Percentiles rank a stretch among this genome's conserved stretches.
phyloP scores from a whole-genome alignment of 257 asterid genomes.

The Solanum bukasovii region DNA sequence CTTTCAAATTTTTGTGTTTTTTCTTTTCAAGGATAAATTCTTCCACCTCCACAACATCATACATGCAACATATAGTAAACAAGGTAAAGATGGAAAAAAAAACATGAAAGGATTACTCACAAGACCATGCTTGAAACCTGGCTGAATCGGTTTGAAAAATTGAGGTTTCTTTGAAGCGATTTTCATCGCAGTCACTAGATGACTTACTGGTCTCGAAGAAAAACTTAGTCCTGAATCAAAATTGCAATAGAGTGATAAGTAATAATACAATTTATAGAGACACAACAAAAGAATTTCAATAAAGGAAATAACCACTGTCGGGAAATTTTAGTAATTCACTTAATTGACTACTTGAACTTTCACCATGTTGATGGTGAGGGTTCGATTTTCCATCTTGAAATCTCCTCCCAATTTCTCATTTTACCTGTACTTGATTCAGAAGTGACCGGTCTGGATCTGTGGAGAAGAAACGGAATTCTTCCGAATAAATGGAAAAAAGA shows the following conservation, averaged over 20 bases:
- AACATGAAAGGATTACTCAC: not conserved
- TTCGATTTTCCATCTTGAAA: not conserved
- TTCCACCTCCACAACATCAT: not conserved
- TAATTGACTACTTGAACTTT: not conserved
- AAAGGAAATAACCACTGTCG: not conserved
- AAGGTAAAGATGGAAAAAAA: not conserved
- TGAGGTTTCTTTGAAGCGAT: not conserved
- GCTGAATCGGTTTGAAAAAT: not conserved
- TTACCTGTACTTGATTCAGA: not conserved
- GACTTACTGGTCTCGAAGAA: not conserved
- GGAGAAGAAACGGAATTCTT: not conserved
- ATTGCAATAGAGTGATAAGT: not conserved
- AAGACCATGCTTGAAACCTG: not conserved
- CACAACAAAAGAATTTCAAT: not conserved
- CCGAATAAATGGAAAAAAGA: not conserved
- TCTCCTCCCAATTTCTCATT: not conserved
- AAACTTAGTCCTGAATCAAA: not conserved
- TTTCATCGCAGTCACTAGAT: not conserved
- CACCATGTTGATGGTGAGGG: not conserved
- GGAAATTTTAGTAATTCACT: not conserved
- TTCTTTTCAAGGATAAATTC: not conserved
- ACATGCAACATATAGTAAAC: not conserved
- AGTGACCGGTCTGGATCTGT: not conserved
- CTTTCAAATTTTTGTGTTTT: not conserved
- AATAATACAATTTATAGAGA: not conserved